Evolutionary conservation across 116 monocot genomes (phyloP).

Genomic region (Trichopus zeylanicus): DNA sequence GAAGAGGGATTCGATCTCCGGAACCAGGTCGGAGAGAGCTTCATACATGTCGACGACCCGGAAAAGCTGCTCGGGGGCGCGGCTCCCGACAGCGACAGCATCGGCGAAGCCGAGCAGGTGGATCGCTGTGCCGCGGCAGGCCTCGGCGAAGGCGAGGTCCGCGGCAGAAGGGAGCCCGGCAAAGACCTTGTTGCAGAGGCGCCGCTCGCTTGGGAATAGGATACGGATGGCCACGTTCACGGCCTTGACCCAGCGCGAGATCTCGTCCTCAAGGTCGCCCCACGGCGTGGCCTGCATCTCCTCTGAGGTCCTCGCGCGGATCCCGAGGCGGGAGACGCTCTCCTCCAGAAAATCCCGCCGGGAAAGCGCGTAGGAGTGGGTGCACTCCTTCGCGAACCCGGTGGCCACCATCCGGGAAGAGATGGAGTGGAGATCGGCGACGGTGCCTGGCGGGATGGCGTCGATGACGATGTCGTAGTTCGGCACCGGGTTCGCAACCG

Average conservation of each 20-base stretch:
- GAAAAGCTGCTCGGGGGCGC: conserved; percentile 72
- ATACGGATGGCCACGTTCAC: conserved; percentile 46
- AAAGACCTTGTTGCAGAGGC: conserved; percentile 68
- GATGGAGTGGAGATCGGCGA: conserved; percentile 69
- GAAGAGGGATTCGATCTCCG: conserved; percentile 49
- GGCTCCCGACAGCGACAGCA: conserved; percentile 37
- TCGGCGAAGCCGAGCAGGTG: conserved; percentile 65
- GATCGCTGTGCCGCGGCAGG: conserved; percentile 41
- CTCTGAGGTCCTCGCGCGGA: conserved; percentile 31
- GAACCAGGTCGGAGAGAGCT: conserved; percentile 45
- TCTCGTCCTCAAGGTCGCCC: conserved; percentile 65
- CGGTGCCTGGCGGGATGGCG: conserved; percentile 71
- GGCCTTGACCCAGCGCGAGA: conserved; percentile 59
- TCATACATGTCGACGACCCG: conserved; percentile 75
- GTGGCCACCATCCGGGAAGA: conserved; percentile 54
- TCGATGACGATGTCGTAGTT: conserved; percentile 82
- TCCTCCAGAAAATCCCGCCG: conserved; percentile 65
- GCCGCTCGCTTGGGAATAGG: conserved; percentile 84
- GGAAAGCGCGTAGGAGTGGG: conserved; percentile 42
- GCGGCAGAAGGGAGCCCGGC: conserved; percentile 32
- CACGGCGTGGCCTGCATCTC: conserved; percentile 44
- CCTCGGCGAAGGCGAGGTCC: conserved; percentile 71
- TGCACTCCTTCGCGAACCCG: conserved; percentile 61
- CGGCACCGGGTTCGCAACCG: conserved; percentile 56
- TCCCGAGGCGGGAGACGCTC: conserved; percentile 64